Conservation (phyloP, 768 basidiomycete genomes). For the Lentinula sp. region DNA sequence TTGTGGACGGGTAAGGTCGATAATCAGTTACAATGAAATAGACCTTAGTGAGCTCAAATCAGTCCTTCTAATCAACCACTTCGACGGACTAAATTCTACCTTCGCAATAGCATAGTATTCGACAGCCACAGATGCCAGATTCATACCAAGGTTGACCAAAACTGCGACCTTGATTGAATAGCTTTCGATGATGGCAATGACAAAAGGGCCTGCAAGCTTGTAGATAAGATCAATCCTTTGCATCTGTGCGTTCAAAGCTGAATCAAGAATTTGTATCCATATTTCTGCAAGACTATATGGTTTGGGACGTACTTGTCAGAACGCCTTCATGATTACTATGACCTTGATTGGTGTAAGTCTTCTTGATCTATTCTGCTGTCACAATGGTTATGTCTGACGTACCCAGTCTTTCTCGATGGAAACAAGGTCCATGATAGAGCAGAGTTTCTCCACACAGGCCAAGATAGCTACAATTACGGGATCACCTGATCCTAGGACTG, state of each 20-base stretch:
- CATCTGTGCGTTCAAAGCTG: slow-evolving; percentile 20
- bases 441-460: slow-evolving; percentile 22
- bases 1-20: too few species aligned
- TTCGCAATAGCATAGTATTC: slow-evolving; percentile 20
- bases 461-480: slow-evolving; percentile 9
- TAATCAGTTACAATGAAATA: too few species aligned
- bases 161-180: slow-evolving; percentile 16
- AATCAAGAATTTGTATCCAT: neutral
- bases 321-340: neutral
- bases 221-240: slow-evolving; percentile 23
- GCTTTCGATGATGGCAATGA: slow-evolving; percentile 18
- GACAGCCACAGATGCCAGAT: slow-evolving; percentile 14
- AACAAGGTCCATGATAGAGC: slow-evolving; percentile 19
- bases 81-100: slow-evolving; percentile 7
- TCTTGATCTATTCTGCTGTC: neutral
- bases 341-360: neutral
- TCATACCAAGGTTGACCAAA: slow-evolving; percentile 12
- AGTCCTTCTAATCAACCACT: neutral
- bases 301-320: neutral
- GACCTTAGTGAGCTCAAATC: too few species aligned
- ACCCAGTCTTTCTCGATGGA: slow-evolving; percentile 24
- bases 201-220: slow-evolving; percentile 19
- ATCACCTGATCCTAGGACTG: neutral
- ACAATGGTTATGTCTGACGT: slow-evolving; percentile 11
- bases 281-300: neutral